These are phyloP conservation scores for Ananas comosus DNA, from an alignment of 176 grass and related monocot genomes.

Conservation along the genomic window DNA sequence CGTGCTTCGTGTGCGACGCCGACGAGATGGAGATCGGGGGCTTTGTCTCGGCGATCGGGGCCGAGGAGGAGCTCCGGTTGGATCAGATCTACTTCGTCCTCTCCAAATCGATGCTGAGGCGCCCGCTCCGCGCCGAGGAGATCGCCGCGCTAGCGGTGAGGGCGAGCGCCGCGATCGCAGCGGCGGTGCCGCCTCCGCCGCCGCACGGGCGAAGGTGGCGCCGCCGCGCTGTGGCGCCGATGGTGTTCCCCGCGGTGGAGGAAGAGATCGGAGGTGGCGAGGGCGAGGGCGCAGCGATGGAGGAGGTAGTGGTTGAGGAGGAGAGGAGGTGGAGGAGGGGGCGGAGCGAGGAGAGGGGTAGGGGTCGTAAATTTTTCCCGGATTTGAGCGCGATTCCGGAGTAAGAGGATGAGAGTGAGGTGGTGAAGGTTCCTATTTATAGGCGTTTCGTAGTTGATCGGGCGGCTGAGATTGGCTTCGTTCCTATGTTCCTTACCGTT, in stretches of 20 bases:
- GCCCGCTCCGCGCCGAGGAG: constrained; percentile 40
- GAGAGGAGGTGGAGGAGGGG: constrained; percentile 12
- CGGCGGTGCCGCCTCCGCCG: constrained; percentile 9
- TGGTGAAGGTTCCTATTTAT: neutral
- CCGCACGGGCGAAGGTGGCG: constrained; percentile 18
- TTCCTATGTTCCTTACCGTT: constrained; percentile 2
- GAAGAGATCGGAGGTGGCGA: constrained; percentile 8
- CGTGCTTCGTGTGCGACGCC: constrained; percentile 75
- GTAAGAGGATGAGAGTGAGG: constrained; percentile 9
- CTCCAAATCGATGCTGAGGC: constrained; percentile 38
- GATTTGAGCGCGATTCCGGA: constrained; percentile 59
- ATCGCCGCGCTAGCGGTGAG: constrained; percentile 54
- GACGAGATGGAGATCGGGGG: constrained; percentile 66
- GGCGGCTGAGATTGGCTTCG: neutral
- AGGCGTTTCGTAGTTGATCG: neutral
- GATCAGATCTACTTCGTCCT: constrained; percentile 95
- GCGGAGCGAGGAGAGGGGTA: neutral
- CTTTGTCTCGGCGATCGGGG: constrained; percentile 16
- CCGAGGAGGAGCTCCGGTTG: constrained; percentile 31
- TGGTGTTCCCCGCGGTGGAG: constrained; percentile 46
- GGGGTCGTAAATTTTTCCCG: constrained; percentile 37
- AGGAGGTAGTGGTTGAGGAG: constrained; percentile 7
- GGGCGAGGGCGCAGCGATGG: neutral
- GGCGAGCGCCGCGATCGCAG: constrained; percentile 47
- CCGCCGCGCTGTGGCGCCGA: constrained; percentile 37